Base-by-base conservation (phyloP, 2,329 filamentous ascomycete species). In the Pseudocercospora crystallina region DNA sequence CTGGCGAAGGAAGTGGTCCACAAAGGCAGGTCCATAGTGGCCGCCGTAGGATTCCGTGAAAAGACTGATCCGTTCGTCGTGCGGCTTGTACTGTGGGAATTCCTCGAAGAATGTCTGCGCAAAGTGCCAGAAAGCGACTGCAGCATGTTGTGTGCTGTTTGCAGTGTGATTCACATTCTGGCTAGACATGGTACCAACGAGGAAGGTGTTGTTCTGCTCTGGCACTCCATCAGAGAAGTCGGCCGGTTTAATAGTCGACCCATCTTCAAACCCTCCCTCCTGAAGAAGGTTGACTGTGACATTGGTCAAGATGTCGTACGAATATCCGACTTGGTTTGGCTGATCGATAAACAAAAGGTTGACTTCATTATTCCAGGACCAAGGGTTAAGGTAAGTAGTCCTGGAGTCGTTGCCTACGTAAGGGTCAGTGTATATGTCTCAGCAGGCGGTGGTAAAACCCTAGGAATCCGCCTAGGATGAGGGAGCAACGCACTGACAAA, bases 31-130 rank as follows among this genome's bases (percentile, higher is more conserved):
- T 12, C 65, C 63, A 17, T 63, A 64, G 59, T 79, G 77, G 37
- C 86, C 86, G 13, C 86, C 86, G 63, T 89, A 89, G 61, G 82
- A 85, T 65, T 89, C 84, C 1, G 83, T 78, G 54, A 86, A 87
- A 4, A 89, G 70, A 59, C 84, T 83, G 46, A 89, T 76, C 5
- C 60, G 58, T 47, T 66, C 62, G 5, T 80, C 80, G 13, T 83
- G 69, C 2, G 73, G 68, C 52, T 66, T 66, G 55, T 66, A 66
- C 9, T 59, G 43, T 1, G 64, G 64, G 15, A 68, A 67, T 48
- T 66, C 62, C 37, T 64, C 72, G 26, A 86, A 67, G 62, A 58
- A 66, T 1, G 62, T 80, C 59, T 85, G 82, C 11, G 84, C 65
- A 62, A 85, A 79, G 60, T 86, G 82, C 81, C 83, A 87, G 10